A percentile compares a stretch with the other conserved stretches of the same genome.
Evolutionary conservation across 345 rosid genomes (phyloP).

Genomic region (Triadica sebifera): DNA sequence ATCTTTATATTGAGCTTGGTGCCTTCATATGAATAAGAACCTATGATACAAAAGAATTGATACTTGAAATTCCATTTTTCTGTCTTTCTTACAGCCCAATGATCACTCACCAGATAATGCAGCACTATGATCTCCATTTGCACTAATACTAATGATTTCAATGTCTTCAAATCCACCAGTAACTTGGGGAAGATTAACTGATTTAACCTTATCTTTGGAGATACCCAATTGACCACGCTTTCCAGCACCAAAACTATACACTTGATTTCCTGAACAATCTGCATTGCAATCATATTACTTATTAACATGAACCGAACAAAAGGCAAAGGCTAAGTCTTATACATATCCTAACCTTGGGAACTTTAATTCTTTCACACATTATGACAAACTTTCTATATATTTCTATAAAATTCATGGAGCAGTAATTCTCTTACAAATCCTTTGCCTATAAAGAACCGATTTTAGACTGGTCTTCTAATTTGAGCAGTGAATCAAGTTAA

Average conservation of each 20-base stretch:
- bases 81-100: not conserved
- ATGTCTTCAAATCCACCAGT: constrained; percentile 53
- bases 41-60: not conserved
- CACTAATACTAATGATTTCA: constrained; percentile 47
- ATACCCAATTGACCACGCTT: constrained; percentile 87
- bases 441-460: constrained; percentile 10
- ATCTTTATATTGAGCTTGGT: not conserved
- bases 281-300: constrained; percentile 13
- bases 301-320: not conserved
- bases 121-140: constrained; percentile 88
- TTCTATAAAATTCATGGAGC: not conserved
- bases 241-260: constrained; percentile 83
- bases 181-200: constrained; percentile 48
- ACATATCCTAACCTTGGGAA: not conserved
- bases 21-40: not conserved
- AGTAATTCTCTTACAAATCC: constrained; percentile 11
- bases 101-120: constrained; percentile 60
- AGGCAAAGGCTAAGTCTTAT: not conserved
- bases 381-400: not conserved
- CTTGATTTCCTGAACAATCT: constrained; percentile 42
- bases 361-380: not conserved
- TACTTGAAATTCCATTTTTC: not conserved
- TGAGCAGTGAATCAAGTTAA: not conserved
- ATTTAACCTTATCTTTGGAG: constrained; percentile 40
- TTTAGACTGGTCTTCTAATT: not conserved